Percentiles rank a stretch among this genome's conserved stretches.
phyloP scores from a whole-genome alignment of 139 green algal species.

The Chlorella vulgaris region DNA sequence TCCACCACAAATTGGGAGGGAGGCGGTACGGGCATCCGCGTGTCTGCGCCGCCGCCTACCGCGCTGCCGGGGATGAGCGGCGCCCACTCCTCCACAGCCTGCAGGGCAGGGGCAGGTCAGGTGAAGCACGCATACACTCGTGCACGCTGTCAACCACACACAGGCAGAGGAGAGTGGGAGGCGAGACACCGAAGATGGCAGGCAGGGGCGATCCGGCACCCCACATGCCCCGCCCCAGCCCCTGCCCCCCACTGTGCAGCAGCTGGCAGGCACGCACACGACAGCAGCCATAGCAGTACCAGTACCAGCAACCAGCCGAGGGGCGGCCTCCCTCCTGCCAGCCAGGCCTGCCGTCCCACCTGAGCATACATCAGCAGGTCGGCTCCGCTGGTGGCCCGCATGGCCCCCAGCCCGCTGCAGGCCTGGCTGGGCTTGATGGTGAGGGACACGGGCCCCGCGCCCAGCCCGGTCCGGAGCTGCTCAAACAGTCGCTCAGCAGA shows the following conservation, averaged over 20 bases:
- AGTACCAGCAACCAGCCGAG: not conserved
- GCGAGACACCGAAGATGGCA: too few species aligned
- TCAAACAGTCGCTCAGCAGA: conserved; percentile 19
- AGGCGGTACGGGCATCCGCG: conserved; percentile 41
- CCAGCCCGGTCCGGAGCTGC: conserved; percentile 32
- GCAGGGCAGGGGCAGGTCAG: not conserved
- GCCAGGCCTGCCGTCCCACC: not conserved
- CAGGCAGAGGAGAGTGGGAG: not conserved
- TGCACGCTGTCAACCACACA: not conserved
- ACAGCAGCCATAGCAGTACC: too few species aligned
- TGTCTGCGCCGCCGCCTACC: conserved; percentile 9
- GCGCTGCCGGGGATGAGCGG: conserved; percentile 15
- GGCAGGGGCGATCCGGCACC: too few species aligned
- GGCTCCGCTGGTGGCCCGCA: conserved; percentile 12
- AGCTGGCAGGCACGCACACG: too few species aligned
- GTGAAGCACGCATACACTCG: not conserved
- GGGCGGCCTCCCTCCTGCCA: conserved; percentile 3
- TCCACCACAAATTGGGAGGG: conserved; percentile 43
- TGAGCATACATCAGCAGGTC: conserved; percentile 23
- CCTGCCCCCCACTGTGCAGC: too few species aligned
- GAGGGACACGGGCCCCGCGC: not conserved
- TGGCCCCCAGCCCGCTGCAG: not conserved
- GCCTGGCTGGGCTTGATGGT: conserved; percentile 2
- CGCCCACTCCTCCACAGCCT: conserved; percentile 34
- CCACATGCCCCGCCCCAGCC: too few species aligned